Evolutionary conservation across 768 basidiomycete species (phyloP), one percentile per base, ranked within the genome.

Genomic region (Tulasnella sp.): DNA sequence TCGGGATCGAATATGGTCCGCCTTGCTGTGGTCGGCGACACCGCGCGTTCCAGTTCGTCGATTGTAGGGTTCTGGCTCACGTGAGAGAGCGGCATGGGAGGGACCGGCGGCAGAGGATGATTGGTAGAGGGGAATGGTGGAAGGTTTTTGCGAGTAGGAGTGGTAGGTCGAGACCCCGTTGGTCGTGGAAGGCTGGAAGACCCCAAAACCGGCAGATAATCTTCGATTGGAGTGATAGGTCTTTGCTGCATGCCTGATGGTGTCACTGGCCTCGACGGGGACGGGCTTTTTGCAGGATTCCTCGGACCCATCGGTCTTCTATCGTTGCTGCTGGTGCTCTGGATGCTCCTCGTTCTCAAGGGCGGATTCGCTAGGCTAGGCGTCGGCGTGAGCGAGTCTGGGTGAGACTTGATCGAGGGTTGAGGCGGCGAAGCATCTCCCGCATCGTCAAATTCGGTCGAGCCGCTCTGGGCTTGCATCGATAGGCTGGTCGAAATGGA

Each of bases 221-320:
- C 39, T 26, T 37, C 67, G 16, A 7, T 42, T 19, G 67, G 67
- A 17, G 67, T 39, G 22, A 44, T 67, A 9, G 67, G 36, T 67
- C 67, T 35, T 19, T 67, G 39, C 11, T 39, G 67, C 16, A 67
- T 19, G 3, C 52, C 52, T 32, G 39, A 41, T 19, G 39, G 67
- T 6, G 36, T 67, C 67, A 41, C 36, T 6, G 67, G 39, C 22
- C 42, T 26, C 22, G 52, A 36, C 34, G 40, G 69, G 44, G 69
- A 70, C 12, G 64, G 64, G 35, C 64, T 65, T 68, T 47, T 68
- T 35, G 69, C 47, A 32, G 91, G 90, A 19, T 91, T 92, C 17
- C 91, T 84, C n/a, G 91, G 91, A 11, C 91, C 91, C 73, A 87
- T 81, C 12, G 89, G 89, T 71, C 88, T 86, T 65, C 85, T 83